Percentiles rank a stretch among this genome's conserved stretches.
Evolutionary conservation across 169 alveolate genomes (phyloP).

Genomic region (Eimeria falciformis): DNA sequence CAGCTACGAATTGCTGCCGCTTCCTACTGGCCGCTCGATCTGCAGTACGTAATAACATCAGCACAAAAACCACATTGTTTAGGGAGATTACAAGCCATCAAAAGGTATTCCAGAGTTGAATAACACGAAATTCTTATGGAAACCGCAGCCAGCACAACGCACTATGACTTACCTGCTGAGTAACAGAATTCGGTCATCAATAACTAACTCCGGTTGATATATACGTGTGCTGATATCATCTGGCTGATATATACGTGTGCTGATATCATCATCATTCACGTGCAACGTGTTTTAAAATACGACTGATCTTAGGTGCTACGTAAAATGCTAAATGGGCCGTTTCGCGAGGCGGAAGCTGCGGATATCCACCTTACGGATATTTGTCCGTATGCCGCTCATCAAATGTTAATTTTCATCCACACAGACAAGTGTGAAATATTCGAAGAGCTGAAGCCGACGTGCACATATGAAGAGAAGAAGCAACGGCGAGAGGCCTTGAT

Average conservation of each 20-base stretch:
- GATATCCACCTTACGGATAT: conserved; percentile 64
- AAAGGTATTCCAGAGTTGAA: too few relatives aligned
- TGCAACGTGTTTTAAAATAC: neutral
- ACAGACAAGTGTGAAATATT: conserved; percentile 53
- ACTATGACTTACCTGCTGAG: too few relatives aligned
- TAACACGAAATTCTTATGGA: too few relatives aligned
- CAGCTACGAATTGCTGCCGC: conserved; percentile 54
- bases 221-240: too few relatives aligned
- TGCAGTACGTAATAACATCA: conserved; percentile 9
- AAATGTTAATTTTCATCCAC: conserved; percentile 72
- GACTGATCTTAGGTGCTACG: conserved; percentile 55
- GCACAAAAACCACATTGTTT: too few relatives aligned
- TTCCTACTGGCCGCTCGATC: conserved; percentile 65
- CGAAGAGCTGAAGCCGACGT: conserved; percentile 28
- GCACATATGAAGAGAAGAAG: conserved; percentile 20
- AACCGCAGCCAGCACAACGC: too few relatives aligned
- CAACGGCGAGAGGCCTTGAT: conserved; percentile 61
- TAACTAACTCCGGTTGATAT: too few relatives aligned
- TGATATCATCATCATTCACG: too few relatives aligned
- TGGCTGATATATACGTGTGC: too few relatives aligned
- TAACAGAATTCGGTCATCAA: too few relatives aligned
- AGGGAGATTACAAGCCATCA: too few relatives aligned
- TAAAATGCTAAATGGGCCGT: conserved; percentile 70
- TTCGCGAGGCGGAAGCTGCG: conserved; percentile 69
- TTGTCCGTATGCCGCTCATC: conserved; percentile 68